Base-by-base conservation (phyloP, 345 rosid genomes). In the Toxicodendron radicans region DNA sequence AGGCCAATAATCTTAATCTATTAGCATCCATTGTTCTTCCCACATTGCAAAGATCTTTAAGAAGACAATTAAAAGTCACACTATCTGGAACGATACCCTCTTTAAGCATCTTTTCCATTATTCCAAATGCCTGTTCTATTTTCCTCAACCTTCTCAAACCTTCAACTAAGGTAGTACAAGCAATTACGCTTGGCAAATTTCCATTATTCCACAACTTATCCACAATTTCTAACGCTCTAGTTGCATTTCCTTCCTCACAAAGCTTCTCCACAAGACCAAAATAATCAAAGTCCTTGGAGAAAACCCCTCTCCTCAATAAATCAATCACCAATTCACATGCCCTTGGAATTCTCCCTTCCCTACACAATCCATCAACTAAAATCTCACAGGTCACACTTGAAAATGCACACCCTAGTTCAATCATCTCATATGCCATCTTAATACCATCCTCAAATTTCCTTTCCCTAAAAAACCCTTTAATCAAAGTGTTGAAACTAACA, bases 341-440 rank as follows among this genome's bases (percentile, higher is more conserved):
- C 68, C 88, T 86, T 49, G 66, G 73, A 56, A 46, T 76, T 79
- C 68, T 66, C 24, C 86, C 86, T 75, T 75, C 85, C 76, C 85
- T 88, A 73, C 87, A 88, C 53, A 94, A 81, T 41, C 97, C 97
- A 82, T 87, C 86, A 52, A 90, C 87, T 68, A 94, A 70, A 85
- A 94, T 92, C 83, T 94, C 97, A 60, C 97, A 94, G 65, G 97
- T 94, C 4, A 79, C 92, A 24, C 68, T 79, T 0, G 97, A 94
- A 72, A 92, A 82, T 62, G 70, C 74, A 58, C 85, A 86, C 46
- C 92, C 88, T 21, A 87, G 45, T 64, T 88, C 91, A 63, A 87
- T 81, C 98, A 94, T 90, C 84, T 92, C 97, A 70, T 92, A 85
- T 4, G 89, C 97, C 95, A 94, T 85, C 68, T 74, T 81, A 7